A percentile compares a stretch with the other conserved stretches of the same genome.
phyloP scores from a whole-genome alignment of 306 rosid species.

The Trifolium fragiferum region DNA sequence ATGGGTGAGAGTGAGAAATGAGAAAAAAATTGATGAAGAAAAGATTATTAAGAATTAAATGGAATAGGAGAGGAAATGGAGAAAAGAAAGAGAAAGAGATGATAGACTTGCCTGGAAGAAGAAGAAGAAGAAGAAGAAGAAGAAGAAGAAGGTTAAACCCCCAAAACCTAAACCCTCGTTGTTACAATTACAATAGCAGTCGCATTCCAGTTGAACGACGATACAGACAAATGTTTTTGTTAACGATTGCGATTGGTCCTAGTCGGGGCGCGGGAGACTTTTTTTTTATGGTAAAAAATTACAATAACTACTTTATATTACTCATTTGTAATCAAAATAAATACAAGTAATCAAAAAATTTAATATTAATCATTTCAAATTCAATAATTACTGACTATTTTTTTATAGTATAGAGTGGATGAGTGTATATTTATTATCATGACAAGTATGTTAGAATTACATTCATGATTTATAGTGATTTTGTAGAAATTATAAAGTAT shows the following conservation, averaged over 20 bases:
- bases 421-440: too few species aligned
- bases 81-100: neutral
- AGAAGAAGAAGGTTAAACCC: neutral
- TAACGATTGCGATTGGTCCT: slow-evolving; percentile 35
- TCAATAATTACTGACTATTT: too few species aligned
- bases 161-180: slow-evolving; percentile 35
- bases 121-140: slow-evolving; percentile 7
- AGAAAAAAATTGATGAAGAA: neutral
- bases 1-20: too few species aligned
- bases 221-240: neutral
- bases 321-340: too few species aligned
- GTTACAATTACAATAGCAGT: neutral
- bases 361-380: too few species aligned
- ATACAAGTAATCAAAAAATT: too few species aligned
- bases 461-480: too few species aligned
- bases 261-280: neutral
- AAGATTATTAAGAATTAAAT: neutral
- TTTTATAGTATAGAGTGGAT: too few species aligned
- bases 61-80: neutral
- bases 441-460: too few species aligned
- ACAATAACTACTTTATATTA: too few species aligned
- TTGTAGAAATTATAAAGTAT: too few species aligned
- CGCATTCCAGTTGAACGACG: neutral
- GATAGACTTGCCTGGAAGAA: neutral
- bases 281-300: too few species aligned